Base-by-base conservation (phyloP, 257 asterid species). In the Avicennia marina region DNA sequence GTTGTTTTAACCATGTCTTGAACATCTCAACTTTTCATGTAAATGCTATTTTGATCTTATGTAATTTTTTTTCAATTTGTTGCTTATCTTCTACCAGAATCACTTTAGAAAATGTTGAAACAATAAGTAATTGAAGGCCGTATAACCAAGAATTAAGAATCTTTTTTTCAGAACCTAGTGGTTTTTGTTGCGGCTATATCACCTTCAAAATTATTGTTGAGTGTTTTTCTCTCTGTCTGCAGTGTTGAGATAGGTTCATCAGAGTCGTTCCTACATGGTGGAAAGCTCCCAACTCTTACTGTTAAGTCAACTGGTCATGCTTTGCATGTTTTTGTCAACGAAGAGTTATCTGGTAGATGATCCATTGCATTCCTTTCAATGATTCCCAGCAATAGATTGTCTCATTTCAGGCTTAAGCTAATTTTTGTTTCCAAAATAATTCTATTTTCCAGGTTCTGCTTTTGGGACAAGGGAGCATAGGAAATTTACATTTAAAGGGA, bases 301-400 rank as follows among this genome's bases (percentile, higher is more conserved):
- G 93, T 86, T 56, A 81, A 81, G 58, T 88, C 98, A 50, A 62
- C 79, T 2, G 98, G 97, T 20, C 95, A 86, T 22, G 86, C 95
- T 6, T 65, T 93, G 70, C 97, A 81, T 48, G 87, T 93, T 60
- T 86, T 85, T 64, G 75, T 88, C 50, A 93, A 93, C 54, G 97
- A 94, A 61, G 80, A 84, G 69, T 95, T 88, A 65, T 87, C 94
- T 48, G 98, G 98, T 90, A 80, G 15, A 53, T 39, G 19, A 15
- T 38, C 31, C 17, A 34, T 18, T 32, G 20, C 21, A 16, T 54
- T 17, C 31, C 18, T 40, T 57, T 56, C 47, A 27, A 24, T 27
- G 20, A 44, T 31, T 17, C 42, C 31, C 46, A 17, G 16, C 20
- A 13, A 18, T 21, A 21, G 46, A 52, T 42, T 27, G 12, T 45